These are phyloP conservation scores for Leishmania lainsoni DNA, from an alignment of 208 protist genomes.

Conservation along the genomic window DNA sequence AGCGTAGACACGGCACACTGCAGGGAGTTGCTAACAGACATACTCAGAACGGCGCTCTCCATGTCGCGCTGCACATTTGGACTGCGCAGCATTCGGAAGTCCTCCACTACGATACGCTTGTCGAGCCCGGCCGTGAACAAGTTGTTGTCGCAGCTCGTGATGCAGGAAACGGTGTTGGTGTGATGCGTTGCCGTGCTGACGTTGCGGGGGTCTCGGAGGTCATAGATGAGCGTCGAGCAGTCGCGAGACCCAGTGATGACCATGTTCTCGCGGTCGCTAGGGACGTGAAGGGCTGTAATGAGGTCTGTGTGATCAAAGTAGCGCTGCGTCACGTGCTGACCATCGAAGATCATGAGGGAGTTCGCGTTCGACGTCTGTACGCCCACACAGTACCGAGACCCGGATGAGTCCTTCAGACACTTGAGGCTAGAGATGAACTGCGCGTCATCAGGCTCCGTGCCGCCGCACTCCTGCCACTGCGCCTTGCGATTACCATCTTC, in stretches of 20 bases:
- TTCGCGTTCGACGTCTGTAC: slow-evolving; percentile 46
- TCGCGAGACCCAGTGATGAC: slow-evolving; percentile 87
- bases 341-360: slow-evolving; percentile 69
- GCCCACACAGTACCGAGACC: slow-evolving; percentile 65
- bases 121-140: slow-evolving; percentile 87
- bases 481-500: slow-evolving; percentile 55
- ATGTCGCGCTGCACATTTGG: slow-evolving; percentile 49
- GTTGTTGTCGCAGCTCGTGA: slow-evolving; percentile 76
- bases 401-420: slow-evolving; percentile 40
- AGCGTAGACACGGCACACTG: slow-evolving; percentile 85
- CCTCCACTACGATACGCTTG: slow-evolving; percentile 70
- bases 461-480: slow-evolving; percentile 78
- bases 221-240: slow-evolving; percentile 81
- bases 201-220: slow-evolving; percentile 49
- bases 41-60: slow-evolving; percentile 76
- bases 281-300: slow-evolving; percentile 78
- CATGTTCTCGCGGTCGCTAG: slow-evolving; percentile 59
- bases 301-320: slow-evolving; percentile 87
- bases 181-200: slow-evolving; percentile 61
- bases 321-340: slow-evolving; percentile 59
- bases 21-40: slow-evolving; percentile 69
- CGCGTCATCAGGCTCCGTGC: slow-evolving; percentile 70
- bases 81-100: slow-evolving; percentile 79
- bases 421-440: slow-evolving; percentile 80
- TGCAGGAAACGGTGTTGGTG: slow-evolving; percentile 76